Evolutionary conservation across 2,329 filamentous ascomycete species (phyloP).

Genomic region (Calonectria henricotiae): DNA sequence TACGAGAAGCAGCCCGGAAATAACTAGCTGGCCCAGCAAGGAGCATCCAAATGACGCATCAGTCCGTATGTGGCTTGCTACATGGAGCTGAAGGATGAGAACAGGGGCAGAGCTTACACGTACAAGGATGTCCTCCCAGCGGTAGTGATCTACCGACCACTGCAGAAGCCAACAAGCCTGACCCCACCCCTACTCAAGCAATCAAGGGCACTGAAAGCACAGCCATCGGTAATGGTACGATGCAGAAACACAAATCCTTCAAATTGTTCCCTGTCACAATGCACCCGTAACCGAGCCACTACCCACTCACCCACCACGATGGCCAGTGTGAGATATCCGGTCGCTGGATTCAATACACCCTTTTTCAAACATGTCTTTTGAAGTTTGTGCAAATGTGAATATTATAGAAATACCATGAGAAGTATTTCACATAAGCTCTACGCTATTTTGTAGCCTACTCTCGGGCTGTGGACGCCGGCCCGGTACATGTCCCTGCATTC

Average conservation of each 20-base stretch:
- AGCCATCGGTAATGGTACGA: neutral
- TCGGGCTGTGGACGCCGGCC: neutral
- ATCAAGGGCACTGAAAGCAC: neutral
- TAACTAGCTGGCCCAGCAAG: neutral
- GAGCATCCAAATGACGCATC: too few species aligned
- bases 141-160: constrained; percentile 1
- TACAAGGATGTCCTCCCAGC: neutral
- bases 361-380: too few species aligned
- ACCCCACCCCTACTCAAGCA: neutral
- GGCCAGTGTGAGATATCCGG: too few species aligned
- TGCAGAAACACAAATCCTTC: neutral
- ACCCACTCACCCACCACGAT: neutral
- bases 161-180: neutral
- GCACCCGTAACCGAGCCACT: neutral
- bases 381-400: too few species aligned
- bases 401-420: neutral
- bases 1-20: neutral
- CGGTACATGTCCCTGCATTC: neutral
- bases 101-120: neutral
- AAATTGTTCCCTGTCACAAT: neutral
- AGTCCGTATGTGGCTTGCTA: neutral
- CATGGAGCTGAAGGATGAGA: neutral
- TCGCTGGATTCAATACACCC: too few species aligned
- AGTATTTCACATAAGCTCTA: neutral
- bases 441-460: neutral